Base-by-base conservation (phyloP, 352 stramenopile genomes). In the Globisporangium radiosum region DNA sequence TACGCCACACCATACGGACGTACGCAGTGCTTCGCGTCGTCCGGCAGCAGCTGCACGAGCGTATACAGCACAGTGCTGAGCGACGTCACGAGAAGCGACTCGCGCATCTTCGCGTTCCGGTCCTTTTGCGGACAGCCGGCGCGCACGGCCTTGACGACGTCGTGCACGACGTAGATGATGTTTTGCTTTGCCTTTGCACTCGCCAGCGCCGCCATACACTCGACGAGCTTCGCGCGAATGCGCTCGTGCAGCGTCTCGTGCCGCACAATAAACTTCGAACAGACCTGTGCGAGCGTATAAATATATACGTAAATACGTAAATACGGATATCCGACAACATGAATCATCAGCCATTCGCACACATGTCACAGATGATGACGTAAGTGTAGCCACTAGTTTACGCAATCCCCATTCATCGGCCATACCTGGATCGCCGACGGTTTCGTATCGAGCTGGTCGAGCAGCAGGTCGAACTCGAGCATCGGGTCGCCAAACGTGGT, bases 361-460 rank as follows among this genome's bases (percentile, higher is more conserved):
- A 63, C 15, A 36, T 4, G 7, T 40, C 44, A 52, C 25, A 44
- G n/a, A 59, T 48, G 39, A 42, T 10, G 45, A 47, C 25, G 25
- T 25, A 25, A 25, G 25, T 25, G 25, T 25, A 25, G 25, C 25
- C 25, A 25, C 25, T 25, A 3, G 25, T 25, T 25, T 25, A 25
- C 25, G 25, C 25, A 25, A 25, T 25, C 25, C 25, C 25, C 25
- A 25, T 25, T 55, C 9, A 13, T 7, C 39, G 39, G 55, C 72
- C 76, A 52, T 66, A 94, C 82, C 68, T 90, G 82, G 69, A 94
- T 92, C 9, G 81, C 84, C 5, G 85, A 92, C 19, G 83, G 81
- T 40, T 91, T 94, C 10, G 83, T 94, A 65, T 91, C 83, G 40
- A 92, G 72, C 54, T 92, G 85, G 53, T 94, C 82, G 50, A 92